Base-by-base conservation (phyloP, 805 yeast genomes). In the Candida awuae region DNA sequence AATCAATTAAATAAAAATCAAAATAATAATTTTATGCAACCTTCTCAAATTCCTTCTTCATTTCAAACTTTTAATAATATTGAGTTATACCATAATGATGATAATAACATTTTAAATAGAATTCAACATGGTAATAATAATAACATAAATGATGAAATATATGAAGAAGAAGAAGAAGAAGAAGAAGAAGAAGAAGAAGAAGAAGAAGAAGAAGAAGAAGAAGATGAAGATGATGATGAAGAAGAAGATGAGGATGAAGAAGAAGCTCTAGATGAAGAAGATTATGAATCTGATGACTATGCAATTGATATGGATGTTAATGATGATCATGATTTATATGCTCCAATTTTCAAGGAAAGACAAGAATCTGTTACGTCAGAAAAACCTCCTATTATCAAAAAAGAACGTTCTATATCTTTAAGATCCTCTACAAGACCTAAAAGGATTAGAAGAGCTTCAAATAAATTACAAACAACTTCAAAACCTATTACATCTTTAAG, bases 301-400 rank as follows among this genome's bases (percentile, higher is more conserved):
- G 42, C 33, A 21, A 32, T 28, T 13, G 41, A 37, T 9, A 6
- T 25, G 4, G 23, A 21, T 15, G 38, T 51, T 26, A 51, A 48
- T 4, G 50, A 52, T 36, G 54, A 50, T n/a, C n/a, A n/a, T 34
- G 60, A 54, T 22, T 37, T 56, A 29, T 52, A 54, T 39, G 56
- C 58, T 5, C 55, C 61, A n/a, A 53, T 55, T 4, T 57, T 51
- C 37, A 51, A 54, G 20, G 50, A 53, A 33, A 49, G 58, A 46
- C 50, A 51, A 39, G 52, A 51, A 32, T 50, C 55, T 28, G 48
- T 52, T 8, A 25, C 49, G 12, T 41, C 48, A 9, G 50, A 46
- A 27, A 46, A 41, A 34, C 53, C 53, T 9, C 38, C 47, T 3
- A 8, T 34, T 10, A n/a, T n/a, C n/a, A 34, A 16, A 17, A 34